phyloP scores from a whole-genome alignment of 768 basidiomycete genomes.

The Tricholoma saponaceum region DNA sequence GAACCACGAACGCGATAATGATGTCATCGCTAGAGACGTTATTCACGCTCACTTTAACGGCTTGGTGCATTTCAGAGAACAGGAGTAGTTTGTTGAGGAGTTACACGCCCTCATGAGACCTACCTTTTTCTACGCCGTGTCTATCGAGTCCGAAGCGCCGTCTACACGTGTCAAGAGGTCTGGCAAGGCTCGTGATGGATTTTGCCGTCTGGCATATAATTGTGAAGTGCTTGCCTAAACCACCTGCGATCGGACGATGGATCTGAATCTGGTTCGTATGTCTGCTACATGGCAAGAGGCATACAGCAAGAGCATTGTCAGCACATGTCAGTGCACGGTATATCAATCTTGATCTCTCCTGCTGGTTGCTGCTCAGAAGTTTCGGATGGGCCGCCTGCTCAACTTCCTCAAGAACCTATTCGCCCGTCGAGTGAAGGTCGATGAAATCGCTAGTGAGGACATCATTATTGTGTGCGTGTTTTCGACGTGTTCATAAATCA shows the following conservation, averaged over 20 bases:
- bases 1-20: not conserved
- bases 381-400: not conserved
- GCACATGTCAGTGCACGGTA: not conserved
- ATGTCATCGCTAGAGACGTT: not conserved
- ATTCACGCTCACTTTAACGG: not conserved
- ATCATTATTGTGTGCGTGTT: slow-evolving; percentile 1
- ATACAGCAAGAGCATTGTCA: not conserved
- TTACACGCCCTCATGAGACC: not conserved
- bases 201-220: not conserved
- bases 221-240: not conserved
- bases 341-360: not conserved
- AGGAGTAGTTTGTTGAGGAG: not conserved
- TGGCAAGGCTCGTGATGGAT: not conserved
- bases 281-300: not conserved
- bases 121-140: not conserved
- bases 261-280: not conserved
- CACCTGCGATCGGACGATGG: not conserved
- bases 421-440: not conserved
- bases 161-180: not conserved
- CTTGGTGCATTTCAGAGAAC: not conserved
- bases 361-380: not conserved
- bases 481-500: not conserved
- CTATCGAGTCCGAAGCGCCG: not conserved
- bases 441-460: slow-evolving; percentile 1
- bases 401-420: not conserved